Evolutionary conservation across 2,329 filamentous ascomycete species (phyloP).

Genomic region (Colletotrichum sp.): DNA sequence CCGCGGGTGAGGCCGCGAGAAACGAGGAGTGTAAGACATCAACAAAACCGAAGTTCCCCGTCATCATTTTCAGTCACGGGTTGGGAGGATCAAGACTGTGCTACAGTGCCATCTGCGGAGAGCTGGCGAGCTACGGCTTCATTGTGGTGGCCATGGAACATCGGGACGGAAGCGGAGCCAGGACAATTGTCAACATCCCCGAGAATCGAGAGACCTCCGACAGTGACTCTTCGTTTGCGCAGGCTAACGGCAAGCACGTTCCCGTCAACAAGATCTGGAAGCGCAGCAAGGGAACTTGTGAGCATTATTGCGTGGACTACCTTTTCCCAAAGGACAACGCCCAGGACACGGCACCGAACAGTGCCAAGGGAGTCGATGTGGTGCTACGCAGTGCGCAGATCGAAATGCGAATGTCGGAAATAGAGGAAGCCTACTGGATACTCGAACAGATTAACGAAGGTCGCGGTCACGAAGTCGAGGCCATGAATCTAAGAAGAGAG

Average conservation of each 20-base stretch:
- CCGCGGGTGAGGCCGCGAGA: constrained; percentile 37
- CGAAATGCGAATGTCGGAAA: constrained; percentile 66
- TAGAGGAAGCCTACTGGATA: constrained; percentile 66
- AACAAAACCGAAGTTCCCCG: constrained; percentile 57
- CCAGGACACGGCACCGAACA: constrained; percentile 56
- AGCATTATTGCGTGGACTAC: constrained; percentile 62
- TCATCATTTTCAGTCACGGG: constrained; percentile 72
- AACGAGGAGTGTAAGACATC: constrained; percentile 21
- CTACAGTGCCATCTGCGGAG: constrained; percentile 68
- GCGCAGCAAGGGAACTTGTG: constrained; percentile 28
- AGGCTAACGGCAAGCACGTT: constrained; percentile 26
- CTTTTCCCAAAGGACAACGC: constrained; percentile 65
- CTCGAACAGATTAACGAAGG: constrained; percentile 61
- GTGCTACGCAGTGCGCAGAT: constrained; percentile 67
- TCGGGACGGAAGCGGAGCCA: constrained; percentile 66
- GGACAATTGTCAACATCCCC: constrained; percentile 64
- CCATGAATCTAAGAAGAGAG: constrained; percentile 59
- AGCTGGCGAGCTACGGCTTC: constrained; percentile 71
- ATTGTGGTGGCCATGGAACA: constrained; percentile 70
- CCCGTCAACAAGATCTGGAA: constrained; percentile 37
- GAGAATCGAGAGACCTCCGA: constrained; percentile 39
- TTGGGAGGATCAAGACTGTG: constrained; percentile 67
- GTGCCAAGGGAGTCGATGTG: constrained; percentile 63
- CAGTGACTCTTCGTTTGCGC: constrained; percentile 31
- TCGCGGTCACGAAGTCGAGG: constrained; percentile 53